Percentiles rank a stretch among this genome's conserved stretches.
phyloP scores from a whole-genome alignment of 2,329 filamentous ascomycete genomes.

The Fonsecaea multimorphosa region DNA sequence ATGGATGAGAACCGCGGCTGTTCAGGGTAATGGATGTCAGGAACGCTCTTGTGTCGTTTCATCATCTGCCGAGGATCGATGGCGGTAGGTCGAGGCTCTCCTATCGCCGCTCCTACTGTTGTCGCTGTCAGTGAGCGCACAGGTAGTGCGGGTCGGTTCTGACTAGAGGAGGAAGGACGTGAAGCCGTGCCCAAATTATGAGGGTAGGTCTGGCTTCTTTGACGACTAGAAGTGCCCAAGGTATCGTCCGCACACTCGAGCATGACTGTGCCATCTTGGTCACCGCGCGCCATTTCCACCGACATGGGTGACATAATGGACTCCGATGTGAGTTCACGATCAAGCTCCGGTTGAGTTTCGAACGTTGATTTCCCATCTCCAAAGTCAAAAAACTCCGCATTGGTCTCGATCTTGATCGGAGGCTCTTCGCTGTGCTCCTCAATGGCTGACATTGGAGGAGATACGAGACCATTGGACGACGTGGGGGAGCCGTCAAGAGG shows the following conservation, averaged over 20 bases:
- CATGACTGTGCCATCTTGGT: constrained; percentile 19
- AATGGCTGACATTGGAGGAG: constrained; percentile 72
- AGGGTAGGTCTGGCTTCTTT: constrained; percentile 87
- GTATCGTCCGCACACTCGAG: constrained; percentile 44
- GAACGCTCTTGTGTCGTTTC: constrained; percentile 53
- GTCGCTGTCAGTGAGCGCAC: constrained; percentile 40
- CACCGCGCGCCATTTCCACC: constrained; percentile 22
- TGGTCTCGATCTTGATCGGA: constrained; percentile 65
- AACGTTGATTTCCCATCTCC: constrained; percentile 63
- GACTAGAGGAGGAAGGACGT: constrained; percentile 53
- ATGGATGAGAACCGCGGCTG: constrained; percentile 48
- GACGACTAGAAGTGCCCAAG: constrained; percentile 68
- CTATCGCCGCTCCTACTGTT: constrained; percentile 21
- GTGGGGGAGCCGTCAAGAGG: constrained; percentile 73
- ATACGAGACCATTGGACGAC: constrained; percentile 70
- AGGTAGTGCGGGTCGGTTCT: constrained; percentile 37
- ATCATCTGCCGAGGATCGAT: constrained; percentile 45
- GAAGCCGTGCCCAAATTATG: constrained; percentile 49
- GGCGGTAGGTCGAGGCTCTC: constrained; percentile 40
- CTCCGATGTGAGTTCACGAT: constrained; percentile 39
- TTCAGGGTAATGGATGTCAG: constrained; percentile 53
- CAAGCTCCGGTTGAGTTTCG: constrained; percentile 67
- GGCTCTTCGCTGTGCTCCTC: constrained; percentile 60
- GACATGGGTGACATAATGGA: constrained; percentile 30
- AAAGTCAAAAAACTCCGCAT: constrained; percentile 67